phyloP scores from a whole-genome alignment of 2,329 filamentous ascomycete species.

The Lachnellula willkommii region DNA sequence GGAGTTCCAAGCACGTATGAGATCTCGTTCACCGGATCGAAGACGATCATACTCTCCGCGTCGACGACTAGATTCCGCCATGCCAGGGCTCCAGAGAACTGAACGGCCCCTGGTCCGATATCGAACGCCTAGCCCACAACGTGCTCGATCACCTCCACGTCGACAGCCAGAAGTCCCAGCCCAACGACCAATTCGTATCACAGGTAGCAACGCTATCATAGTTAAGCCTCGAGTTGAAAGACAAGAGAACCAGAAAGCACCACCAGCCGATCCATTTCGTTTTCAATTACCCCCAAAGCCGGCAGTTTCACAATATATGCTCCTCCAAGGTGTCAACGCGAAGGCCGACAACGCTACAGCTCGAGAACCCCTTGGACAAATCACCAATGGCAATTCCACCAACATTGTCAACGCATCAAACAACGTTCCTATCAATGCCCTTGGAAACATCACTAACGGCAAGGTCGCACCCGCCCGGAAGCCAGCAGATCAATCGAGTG shows the following conservation, averaged over 20 bases:
- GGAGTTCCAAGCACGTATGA: background rate
- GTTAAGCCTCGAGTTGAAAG: background rate
- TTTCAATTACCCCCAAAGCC: background rate
- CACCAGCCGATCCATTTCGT: background rate
- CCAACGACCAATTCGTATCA: background rate
- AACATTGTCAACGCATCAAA: background rate
- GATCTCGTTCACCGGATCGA: slow-evolving; percentile 1
- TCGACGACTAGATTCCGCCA: background rate
- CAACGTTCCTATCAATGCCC: background rate
- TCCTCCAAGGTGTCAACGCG: background rate
- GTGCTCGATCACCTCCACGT: background rate
- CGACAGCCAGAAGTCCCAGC: background rate
- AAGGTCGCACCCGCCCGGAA: too few species aligned
- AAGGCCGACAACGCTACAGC: background rate
- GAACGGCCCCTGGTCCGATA: background rate
- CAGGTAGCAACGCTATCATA: slow-evolving; percentile 9
- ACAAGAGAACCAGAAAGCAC: background rate
- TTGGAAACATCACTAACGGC: too few species aligned
- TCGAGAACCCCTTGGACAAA: background rate
- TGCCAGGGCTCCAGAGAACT: background rate
- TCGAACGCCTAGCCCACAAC: slow-evolving; percentile 8
- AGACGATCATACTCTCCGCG: slow-evolving; percentile 4
- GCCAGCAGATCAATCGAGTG: too few species aligned
- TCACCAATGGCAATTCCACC: background rate
- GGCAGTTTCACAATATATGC: background rate